Conservation (phyloP, 2,329 filamentous ascomycete species). For the Keithomyces neogunnii region DNA sequence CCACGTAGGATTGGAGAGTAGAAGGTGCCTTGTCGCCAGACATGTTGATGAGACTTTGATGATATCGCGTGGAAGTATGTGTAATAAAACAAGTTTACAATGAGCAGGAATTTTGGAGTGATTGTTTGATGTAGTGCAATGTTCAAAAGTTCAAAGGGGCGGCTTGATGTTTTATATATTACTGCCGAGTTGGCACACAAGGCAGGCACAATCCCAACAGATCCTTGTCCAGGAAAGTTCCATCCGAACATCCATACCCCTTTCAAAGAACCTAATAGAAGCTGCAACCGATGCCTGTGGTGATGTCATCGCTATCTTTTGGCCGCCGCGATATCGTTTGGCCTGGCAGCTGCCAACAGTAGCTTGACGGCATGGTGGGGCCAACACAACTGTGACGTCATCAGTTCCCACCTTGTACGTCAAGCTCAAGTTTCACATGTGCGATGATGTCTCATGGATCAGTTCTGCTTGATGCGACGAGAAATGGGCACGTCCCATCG, state of each 20-base stretch:
- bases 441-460: too few species aligned
- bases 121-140: too few species aligned
- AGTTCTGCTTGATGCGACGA: too few species aligned
- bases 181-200: not conserved
- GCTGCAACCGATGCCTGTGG: not conserved
- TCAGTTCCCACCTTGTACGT: not conserved
- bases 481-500: too few species aligned
- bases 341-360: too few species aligned
- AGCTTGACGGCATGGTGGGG: too few species aligned
- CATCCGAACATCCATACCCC: not conserved
- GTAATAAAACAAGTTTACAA: not conserved
- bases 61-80: not conserved
- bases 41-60: constrained; percentile 11
- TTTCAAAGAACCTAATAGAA: not conserved
- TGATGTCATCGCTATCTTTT: constrained; percentile 5
- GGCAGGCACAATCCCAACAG: not conserved
- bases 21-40: constrained; percentile 40
- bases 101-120: not conserved
- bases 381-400: constrained; percentile 4
- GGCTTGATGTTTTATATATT: not conserved
- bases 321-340: not conserved
- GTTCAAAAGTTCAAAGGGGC: too few species aligned
- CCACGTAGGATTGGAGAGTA: constrained; percentile 70
- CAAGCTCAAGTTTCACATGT: too few species aligned
- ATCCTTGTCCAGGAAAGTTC: constrained; percentile 1